Evolutionary conservation across 78 protist species (phyloP).

Genomic region (Neovahlkampfia damariscottae): DNA sequence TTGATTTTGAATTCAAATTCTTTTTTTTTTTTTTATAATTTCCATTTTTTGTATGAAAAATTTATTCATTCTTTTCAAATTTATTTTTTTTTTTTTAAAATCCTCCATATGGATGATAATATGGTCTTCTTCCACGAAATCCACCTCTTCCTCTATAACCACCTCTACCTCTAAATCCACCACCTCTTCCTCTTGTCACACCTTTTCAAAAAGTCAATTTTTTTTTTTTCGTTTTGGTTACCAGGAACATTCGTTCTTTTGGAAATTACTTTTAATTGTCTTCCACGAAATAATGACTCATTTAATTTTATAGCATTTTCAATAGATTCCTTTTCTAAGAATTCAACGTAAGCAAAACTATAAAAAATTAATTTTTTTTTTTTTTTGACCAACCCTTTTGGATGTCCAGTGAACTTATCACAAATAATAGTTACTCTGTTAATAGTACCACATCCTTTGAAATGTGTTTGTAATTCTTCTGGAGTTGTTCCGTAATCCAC

Average conservation of each 20-base stretch:
- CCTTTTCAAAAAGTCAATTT: background rate
- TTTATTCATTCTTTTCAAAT: no score
- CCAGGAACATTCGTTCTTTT: constrained; percentile 13
- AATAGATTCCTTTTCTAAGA: constrained; percentile 1
- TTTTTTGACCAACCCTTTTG: no score
- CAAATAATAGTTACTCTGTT: constrained; percentile 57
- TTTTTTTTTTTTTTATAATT: no score
- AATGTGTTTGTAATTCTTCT: constrained; percentile 62
- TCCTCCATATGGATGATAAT: background rate
- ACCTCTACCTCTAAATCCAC: background rate
- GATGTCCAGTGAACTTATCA: constrained; percentile 61
- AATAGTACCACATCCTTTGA: constrained; percentile 44
- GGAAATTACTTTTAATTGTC: constrained; percentile 20
- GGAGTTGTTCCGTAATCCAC: constrained; percentile 64
- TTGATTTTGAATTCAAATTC: no score
- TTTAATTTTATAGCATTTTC: background rate
- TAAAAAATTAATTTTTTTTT: no score
- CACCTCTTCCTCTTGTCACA: background rate
- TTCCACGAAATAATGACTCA: constrained; percentile 8
- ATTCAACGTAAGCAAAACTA: constrained; percentile 16
- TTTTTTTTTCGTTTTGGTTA: background rate
- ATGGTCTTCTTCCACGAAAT: no score
- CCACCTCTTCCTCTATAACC: background rate
- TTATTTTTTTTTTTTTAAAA: background rate
- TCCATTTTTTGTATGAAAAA: no score